Evolutionary conservation across 2,329 filamentous ascomycete species (phyloP).

Genomic region (Aspergillus fumigatus): DNA sequence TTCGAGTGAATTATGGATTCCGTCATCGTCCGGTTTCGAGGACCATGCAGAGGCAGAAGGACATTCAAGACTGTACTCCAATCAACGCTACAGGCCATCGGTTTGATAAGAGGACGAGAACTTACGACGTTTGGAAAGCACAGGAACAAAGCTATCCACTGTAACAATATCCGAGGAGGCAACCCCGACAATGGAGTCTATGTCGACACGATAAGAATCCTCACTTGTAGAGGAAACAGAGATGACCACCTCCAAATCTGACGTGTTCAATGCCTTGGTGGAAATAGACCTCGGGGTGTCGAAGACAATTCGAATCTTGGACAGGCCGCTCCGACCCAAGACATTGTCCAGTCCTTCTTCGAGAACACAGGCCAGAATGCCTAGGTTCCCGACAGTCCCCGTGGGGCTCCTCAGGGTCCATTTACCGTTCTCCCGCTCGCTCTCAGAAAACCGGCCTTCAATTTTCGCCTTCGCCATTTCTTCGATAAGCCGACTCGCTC

Average conservation of each 20-base stretch:
- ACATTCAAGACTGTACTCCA: slow-evolving; percentile 61
- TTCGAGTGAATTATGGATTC: slow-evolving; percentile 72
- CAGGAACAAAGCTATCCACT: slow-evolving; percentile 67
- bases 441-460: slow-evolving; percentile 76
- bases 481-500: slow-evolving; percentile 71
- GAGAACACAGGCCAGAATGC: slow-evolving; percentile 45
- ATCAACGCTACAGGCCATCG: not conserved
- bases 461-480: slow-evolving; percentile 82
- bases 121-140: slow-evolving; percentile 69
- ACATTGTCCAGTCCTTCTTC: slow-evolving; percentile 39
- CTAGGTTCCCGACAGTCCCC: slow-evolving; percentile 53
- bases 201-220: slow-evolving; percentile 52
- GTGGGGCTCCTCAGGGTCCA: slow-evolving; percentile 74
- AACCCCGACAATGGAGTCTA: slow-evolving; percentile 64
- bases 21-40: slow-evolving; percentile 46
- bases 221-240: slow-evolving; percentile 68
- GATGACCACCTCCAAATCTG: slow-evolving; percentile 47
- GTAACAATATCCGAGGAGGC: slow-evolving; percentile 70
- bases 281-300: slow-evolving; percentile 29
- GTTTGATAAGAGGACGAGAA: slow-evolving; percentile 11
- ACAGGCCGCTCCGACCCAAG: slow-evolving; percentile 48
- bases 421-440: slow-evolving; percentile 72
- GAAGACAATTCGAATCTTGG: slow-evolving; percentile 35
- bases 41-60: slow-evolving; percentile 64
- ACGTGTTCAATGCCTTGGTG: slow-evolving; percentile 26